Evolutionary conservation across 257 asterid species (phyloP), one percentile per base, ranked within the genome.

Genomic region (Voacanga thouarsii): DNA sequence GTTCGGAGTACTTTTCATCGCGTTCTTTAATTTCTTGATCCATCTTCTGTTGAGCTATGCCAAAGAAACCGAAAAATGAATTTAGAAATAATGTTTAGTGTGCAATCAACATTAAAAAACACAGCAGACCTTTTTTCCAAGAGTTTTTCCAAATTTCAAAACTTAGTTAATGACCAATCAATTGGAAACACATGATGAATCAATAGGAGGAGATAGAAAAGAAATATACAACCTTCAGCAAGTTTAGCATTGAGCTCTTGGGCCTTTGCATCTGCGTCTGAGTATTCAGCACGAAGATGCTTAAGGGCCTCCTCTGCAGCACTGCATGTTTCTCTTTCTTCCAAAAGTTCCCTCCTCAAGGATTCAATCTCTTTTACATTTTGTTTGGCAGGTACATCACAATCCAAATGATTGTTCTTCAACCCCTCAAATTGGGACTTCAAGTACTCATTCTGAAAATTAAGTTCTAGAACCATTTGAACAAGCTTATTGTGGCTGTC

Each of bases 251-350:
- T 83, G 49, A 92, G 85, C 82, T 92, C 97, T 87, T 86, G 93
- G 79, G 87, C 90, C 82, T 84, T 94, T 21, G 83, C 75, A 83
- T 96, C 98, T 74, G 97, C 97, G 87, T 91, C 99, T 9, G 81
- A 86, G 78, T 89, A 91, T 67, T 77, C 84, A 65, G 89, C 90
- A 80, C 88, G 88, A 71, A 96, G 90, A 85, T 93, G 98, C 87
- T 88, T 89, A 82, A 96, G 82, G 72, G 99, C 99, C 83, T 89
- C 91, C 88, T 96, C 99, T 0, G 99, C 95, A 83, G 98, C 97
- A 75, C 61, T 80, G 61, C 95, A 84, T 79, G 97, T 93, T 86
- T 89, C 92, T 72, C 86, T 93, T 93, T 93, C 99, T 86, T 88
- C 97, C 45, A 85, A 51, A 79, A 96, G 88, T 77, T 93, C 92